These are phyloP conservation scores for Colletotrichum sidae DNA, from an alignment of 2,329 filamentous ascomycete genomes.

Conservation along the genomic window DNA sequence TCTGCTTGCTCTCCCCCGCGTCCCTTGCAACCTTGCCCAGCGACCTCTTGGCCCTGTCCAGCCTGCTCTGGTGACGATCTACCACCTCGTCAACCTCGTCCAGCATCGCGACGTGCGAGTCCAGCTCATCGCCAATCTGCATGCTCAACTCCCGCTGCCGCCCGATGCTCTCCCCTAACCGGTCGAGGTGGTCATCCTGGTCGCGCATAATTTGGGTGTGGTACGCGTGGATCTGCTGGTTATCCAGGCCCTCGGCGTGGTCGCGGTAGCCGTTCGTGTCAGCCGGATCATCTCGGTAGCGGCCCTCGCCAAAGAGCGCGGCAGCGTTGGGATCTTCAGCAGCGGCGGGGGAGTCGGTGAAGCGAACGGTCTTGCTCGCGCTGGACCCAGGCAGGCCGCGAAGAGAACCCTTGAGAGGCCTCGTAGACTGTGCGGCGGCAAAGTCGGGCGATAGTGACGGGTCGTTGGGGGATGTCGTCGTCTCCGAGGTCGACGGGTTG, in stretches of 20 bases:
- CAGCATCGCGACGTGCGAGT: constrained; percentile 87
- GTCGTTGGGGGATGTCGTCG: constrained; percentile 73
- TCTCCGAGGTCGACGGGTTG: constrained; percentile 59
- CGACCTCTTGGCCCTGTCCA: constrained; percentile 79
- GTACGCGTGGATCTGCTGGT: constrained; percentile 88
- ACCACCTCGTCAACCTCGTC: constrained; percentile 89
- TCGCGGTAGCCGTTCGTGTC: constrained; percentile 68
- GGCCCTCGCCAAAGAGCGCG: constrained; percentile 56
- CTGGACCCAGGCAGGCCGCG: constrained; percentile 48
- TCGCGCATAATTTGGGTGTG: constrained; percentile 85
- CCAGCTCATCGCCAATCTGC: constrained; percentile 95
- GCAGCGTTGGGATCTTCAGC: constrained; percentile 58
- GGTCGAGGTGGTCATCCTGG: constrained; percentile 94
- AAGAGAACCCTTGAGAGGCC: constrained; percentile 40
- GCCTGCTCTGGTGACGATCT: constrained; percentile 80
- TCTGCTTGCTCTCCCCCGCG: constrained; percentile 88
- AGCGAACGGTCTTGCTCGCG: constrained; percentile 82
- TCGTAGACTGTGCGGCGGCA: constrained; percentile 66
- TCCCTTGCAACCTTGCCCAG: constrained; percentile 78
- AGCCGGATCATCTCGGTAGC: constrained; percentile 78
- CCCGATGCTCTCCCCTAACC: constrained; percentile 85
- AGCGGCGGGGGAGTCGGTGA: constrained; percentile 72
- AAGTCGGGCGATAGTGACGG: constrained; percentile 72
- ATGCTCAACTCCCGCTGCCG: constrained; percentile 93
- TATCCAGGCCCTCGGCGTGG: constrained; percentile 72